Conservation (phyloP, 768 basidiomycete species). For the Podaxis sp. region DNA sequence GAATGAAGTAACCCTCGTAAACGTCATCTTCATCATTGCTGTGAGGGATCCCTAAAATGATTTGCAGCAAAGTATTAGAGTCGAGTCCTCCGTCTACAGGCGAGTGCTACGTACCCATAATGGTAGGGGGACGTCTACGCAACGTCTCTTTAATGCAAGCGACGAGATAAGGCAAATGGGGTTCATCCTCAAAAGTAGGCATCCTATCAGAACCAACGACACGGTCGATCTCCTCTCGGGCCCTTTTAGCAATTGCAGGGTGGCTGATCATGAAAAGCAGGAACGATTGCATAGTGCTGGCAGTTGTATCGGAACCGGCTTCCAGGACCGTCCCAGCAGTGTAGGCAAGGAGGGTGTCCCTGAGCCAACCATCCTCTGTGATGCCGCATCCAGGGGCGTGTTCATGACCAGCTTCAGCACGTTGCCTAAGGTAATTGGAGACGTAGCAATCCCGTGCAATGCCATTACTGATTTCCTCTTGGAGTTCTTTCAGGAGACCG, state of each 20-base stretch:
- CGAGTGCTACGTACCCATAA: constrained; percentile 16
- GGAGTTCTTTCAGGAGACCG: constrained; percentile 23
- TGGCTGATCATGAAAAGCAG: constrained; percentile 27
- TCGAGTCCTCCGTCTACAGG: not conserved
- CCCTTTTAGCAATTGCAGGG: constrained; percentile 21
- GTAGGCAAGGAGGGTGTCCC: constrained; percentile 27
- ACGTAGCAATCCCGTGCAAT: constrained; percentile 21
- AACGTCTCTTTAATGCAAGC: constrained; percentile 26
- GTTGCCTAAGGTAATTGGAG: constrained; percentile 21
- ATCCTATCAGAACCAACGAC: constrained; percentile 26
- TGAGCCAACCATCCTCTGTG: constrained; percentile 27
- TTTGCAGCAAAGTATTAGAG: not conserved
- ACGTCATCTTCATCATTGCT: constrained; percentile 19
- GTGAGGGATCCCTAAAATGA: constrained; percentile 17
- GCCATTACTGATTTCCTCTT: constrained; percentile 21
- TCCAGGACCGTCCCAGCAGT: constrained; percentile 27
- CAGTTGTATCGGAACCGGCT: constrained; percentile 28
- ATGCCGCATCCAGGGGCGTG: constrained; percentile 25
- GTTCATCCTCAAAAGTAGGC: constrained; percentile 25
- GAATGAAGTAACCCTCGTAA: constrained; percentile 16
- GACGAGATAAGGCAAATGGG: constrained; percentile 21
- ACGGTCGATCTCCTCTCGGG: constrained; percentile 27
- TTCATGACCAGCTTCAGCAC: constrained; percentile 21
- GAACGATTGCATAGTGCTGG: constrained; percentile 24
- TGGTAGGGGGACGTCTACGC: constrained; percentile 22